Evolutionary conservation across 768 basidiomycete species (phyloP), one percentile per base, ranked within the genome.

Genomic region (Tulasnella sp.): DNA sequence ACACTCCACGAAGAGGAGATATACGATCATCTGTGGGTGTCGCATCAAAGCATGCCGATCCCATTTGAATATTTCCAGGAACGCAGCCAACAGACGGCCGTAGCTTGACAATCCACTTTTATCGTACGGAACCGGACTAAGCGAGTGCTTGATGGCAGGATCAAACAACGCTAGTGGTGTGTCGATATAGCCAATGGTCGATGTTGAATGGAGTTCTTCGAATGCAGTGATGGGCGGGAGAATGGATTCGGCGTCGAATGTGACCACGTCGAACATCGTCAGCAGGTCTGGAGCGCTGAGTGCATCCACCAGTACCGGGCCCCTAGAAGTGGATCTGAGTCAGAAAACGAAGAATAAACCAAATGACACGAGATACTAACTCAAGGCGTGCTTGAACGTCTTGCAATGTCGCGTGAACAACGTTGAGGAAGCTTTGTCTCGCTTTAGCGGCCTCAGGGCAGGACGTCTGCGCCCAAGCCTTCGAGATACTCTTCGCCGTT

Each of bases 1-100:
- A 5, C 88, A 77, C 1, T 83, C 81, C 29, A 94, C 81, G 0
- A 86, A 83, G 9, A 91, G 79, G 69, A 94, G 81, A 77, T 94
- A 90, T 9, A 86, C 85, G 5, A 98, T 78, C 0, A 86, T 84
- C 89, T 90, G 90, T 0, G 87, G 75, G 67, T 90, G 85, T 17
- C 81, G 80, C 66, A 83, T 85, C 3, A 89, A 87, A 1, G 84
- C 74, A n/a, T 85, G 81, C 41, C 92, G 87, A 75, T 92, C 86
- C 6, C 84, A 81, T 5, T 81, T 75, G 72, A 92, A 81, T 34
- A 86, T 78, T 0, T 84, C 81, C 2, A 92, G 78, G 5, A 92
- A 79, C 0, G 87, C 88, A 40, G 80, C 78, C 14, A 87, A 83
- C 5, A 83, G 81, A 19, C 94, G 87, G 1, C 88, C 87, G 77